Base-by-base conservation (phyloP, 2,329 filamentous ascomycete genomes). In the Cordyceps fumosorosea region DNA sequence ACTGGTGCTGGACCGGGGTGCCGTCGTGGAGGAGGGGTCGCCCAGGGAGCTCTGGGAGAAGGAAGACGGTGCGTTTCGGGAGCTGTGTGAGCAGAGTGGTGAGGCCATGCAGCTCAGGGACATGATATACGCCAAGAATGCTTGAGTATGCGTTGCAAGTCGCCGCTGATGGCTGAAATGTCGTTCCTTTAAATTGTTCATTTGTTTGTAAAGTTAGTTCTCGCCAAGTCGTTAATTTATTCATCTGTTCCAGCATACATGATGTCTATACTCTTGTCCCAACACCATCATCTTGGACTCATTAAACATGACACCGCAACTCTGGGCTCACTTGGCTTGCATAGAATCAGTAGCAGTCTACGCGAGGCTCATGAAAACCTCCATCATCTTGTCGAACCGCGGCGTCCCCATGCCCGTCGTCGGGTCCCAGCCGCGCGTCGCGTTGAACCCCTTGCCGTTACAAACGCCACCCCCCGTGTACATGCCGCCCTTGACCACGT, bases 1-100 rank as follows among this genome's bases (percentile, higher is more conserved):
- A 63, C 72, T 88, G 8, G 85, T 89, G 2, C 73, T 89, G 67
- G 81, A 81, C 61, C 84, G 84, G 32, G 86, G 67, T 4, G 60
- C 84, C 0, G 75, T 73, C 56, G 84, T 83, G 0, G 80, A 89
- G 73, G 87, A 79, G 70, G 86, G 84, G 1, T 74, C 74, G 11
- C 86, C 86, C 2, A 73, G 68, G 81, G 80, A 84, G 65, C 70
- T 88, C 63, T 80, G 84, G 76, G 75, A 73, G 53, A 70, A 69
- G 64, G 69, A 76, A 10, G 71, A 66, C n/a, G 59, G 59, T n/a
- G 60, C 32, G 14, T 62, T 62, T n/a, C 53, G 53, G 3, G 60
- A 62, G 14, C n/a, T 62, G 34, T 54, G 52, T 12, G 34, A 51
- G 29, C 51, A 62, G n/a, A 62, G 60, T 24, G 56, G 56, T 4